Percentiles rank a stretch among this genome's conserved stretches.
These are phyloP conservation scores for Periglandula ipomoeae DNA, from an alignment of 2,329 filamentous ascomycete species.

Conservation along the genomic window DNA sequence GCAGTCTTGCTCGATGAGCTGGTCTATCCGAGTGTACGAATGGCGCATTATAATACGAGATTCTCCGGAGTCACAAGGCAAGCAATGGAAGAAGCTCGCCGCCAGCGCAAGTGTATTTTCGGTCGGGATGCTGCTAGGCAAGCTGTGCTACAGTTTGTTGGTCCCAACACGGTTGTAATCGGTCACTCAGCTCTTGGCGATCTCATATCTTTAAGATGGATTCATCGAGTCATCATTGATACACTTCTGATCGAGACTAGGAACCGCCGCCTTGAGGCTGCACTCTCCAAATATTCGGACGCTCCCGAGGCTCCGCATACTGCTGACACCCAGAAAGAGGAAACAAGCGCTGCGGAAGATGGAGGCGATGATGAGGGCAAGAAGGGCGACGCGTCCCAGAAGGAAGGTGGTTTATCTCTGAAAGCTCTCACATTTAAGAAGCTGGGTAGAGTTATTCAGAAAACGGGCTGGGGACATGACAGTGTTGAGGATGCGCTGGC, in stretches of 20 bases:
- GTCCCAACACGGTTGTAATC: constrained; percentile 37
- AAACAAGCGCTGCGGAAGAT: constrained; percentile 1
- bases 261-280: constrained; percentile 7
- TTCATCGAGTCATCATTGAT: constrained; percentile 36
- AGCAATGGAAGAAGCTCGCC: constrained; percentile 28
- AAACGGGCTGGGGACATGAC: constrained; percentile 26
- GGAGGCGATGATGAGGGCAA: neutral
- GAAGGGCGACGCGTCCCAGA: neutral
- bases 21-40: constrained; percentile 35
- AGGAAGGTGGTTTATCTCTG: constrained; percentile 22
- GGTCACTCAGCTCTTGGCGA: constrained; percentile 36
- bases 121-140: constrained; percentile 33
- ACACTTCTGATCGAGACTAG: constrained; percentile 27
- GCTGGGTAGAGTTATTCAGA: constrained; percentile 31
- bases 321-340: constrained; percentile 6
- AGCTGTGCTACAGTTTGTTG: constrained; percentile 34
- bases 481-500: constrained; percentile 37
- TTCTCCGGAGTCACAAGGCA: constrained; percentile 37
- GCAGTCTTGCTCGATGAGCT: constrained; percentile 39
- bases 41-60: constrained; percentile 39
- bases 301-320: neutral
- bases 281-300: neutral
- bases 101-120: constrained; percentile 23
- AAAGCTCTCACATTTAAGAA: constrained; percentile 28
- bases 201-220: constrained; percentile 36